Evolutionary conservation across 2,329 filamentous ascomycete genomes (phyloP), one percentile per base, ranked within the genome.

Genomic region (Aspergillus brasiliensis): DNA sequence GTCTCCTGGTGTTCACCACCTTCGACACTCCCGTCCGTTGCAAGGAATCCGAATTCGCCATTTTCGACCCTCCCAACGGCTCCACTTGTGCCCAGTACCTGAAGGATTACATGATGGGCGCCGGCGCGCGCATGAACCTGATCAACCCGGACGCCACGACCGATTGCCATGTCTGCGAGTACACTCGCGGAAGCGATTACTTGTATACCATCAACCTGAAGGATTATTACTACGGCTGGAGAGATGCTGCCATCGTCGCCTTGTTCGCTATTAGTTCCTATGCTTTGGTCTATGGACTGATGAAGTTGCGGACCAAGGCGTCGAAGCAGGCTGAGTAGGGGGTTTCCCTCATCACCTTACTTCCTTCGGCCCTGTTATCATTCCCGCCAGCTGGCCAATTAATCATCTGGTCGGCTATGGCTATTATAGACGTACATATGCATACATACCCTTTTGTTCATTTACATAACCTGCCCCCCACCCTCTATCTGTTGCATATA

Each of bases 161-260:
- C 1, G 77, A 72, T 0, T 91, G 88, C 70, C 74, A 73, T 15
- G 86, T 90, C 0, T 91, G 88, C 69, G 78, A 85, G 61, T 91
- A 85, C 69, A 75, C 74, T 2, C 73, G 68, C 11, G 87, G 86
- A 0, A 78, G 81, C 11, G 87, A 89, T 60, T 90, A 88, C 61
- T 72, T 90, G 0, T 66, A 74, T 7, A 83, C 78, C 0, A 60
- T 91, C 25, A 89, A 89, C 68, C 63, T 90, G 8, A 79, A 79
- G 2, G 81, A 85, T 2, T 85, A 88, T 64, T 84, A 81, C 63
- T 87, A 87, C 65, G 87, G 86, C 0, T 91, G 88, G 88, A 80
- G 88, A 40, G 82, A 90, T 70, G 83, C 84, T 0, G 88, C 69
- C 0, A 84, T 89, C 56, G 82, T 85, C 2, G 82, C 80, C 1